Percentiles rank a stretch among this genome's conserved stretches.
Conservation (phyloP, 257 asterid genomes). For the Agastache rugosa region DNA sequence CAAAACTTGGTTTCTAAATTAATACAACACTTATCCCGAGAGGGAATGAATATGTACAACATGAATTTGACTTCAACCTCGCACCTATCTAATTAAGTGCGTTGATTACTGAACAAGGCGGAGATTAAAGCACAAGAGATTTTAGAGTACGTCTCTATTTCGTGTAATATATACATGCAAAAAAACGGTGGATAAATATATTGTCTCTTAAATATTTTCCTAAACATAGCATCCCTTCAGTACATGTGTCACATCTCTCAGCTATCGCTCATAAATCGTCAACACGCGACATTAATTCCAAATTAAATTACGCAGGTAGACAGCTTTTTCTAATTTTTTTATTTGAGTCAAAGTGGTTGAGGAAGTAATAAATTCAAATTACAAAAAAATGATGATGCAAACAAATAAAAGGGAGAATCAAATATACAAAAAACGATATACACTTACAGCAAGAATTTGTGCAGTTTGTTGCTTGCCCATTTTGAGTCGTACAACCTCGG, state of each 20-base stretch:
- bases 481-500: conserved; percentile 29
- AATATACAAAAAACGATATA: neutral
- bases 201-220: neutral
- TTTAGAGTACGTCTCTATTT: too few species aligned
- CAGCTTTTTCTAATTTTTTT: too few species aligned
- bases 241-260: neutral
- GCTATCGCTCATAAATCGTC: neutral
- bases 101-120: too few species aligned
- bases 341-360: neutral
- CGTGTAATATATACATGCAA: neutral
- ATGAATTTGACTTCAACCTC: too few species aligned
- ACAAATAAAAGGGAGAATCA: too few species aligned
- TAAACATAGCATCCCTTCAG: neutral
- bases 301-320: too few species aligned
- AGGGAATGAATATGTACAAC: too few species aligned
- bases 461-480: conserved; percentile 27
- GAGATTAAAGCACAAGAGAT: too few species aligned
- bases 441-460: conserved; percentile 20
- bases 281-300: neutral
- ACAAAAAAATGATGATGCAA: neutral
- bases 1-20: too few species aligned
- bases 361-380: neutral
- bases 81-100: too few species aligned
- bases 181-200: neutral
- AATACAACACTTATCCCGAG: too few species aligned